phyloP scores from a whole-genome alignment of 2,329 filamentous ascomycete genomes.

The Scytalidium sp. region DNA sequence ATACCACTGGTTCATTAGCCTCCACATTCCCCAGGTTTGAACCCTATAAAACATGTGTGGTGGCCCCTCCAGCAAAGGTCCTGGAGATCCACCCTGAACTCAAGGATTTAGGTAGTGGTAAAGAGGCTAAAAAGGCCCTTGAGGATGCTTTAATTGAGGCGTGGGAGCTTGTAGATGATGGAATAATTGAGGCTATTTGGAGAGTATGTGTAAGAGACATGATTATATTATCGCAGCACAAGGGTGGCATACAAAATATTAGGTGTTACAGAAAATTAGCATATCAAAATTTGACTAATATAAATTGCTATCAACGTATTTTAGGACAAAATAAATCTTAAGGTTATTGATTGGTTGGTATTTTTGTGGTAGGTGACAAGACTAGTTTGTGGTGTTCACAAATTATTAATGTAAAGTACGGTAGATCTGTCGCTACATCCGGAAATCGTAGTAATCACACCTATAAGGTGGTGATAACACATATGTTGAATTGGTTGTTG shows the following conservation, averaged over 20 bases:
- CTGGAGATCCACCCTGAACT: slow-evolving; percentile 4
- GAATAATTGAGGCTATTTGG: slow-evolving; percentile 9
- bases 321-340: no score
- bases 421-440: no score
- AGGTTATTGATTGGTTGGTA: no score
- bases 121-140: slow-evolving; percentile 7
- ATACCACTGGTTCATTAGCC: slow-evolving; percentile 14
- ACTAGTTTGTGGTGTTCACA: no score
- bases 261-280: not conserved
- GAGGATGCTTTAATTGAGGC: slow-evolving; percentile 5
- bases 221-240: slow-evolving; percentile 11
- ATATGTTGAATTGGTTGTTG: no score
- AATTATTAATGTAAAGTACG: no score
- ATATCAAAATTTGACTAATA: not conserved
- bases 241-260: slow-evolving; percentile 14
- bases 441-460: no score
- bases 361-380: no score
- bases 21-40: slow-evolving; percentile 18
- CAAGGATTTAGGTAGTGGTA: not conserved
- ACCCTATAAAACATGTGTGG: slow-evolving; percentile 20
- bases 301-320: no score
- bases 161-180: slow-evolving; percentile 6
- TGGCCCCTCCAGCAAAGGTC: slow-evolving; percentile 12
- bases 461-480: no score
- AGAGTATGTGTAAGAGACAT: slow-evolving; percentile 8